A percentile compares a stretch with the other conserved stretches of the same genome.
Conservation (phyloP, 163 green algal species). For the Chlamydomonas reinhardtii region DNA sequence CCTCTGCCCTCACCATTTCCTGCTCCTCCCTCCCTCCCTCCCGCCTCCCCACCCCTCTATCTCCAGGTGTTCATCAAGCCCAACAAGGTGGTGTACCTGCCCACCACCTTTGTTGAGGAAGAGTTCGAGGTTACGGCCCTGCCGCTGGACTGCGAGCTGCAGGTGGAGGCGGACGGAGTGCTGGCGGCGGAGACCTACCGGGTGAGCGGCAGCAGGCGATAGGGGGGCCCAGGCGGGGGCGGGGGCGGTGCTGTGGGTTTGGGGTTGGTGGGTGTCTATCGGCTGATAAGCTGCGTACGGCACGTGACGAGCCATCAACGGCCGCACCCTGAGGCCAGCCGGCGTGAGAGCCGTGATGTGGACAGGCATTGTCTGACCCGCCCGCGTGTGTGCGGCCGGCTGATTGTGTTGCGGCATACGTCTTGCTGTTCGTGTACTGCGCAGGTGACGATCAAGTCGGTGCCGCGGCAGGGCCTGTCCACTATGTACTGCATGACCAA, state of each 20-base stretch:
- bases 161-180: conserved; percentile 53
- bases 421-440: too few relatives aligned
- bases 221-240: background rate
- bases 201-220: background rate
- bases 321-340: too few relatives aligned
- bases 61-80: conserved; percentile 57
- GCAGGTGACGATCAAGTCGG: conserved; percentile 58
- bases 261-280: too few relatives aligned
- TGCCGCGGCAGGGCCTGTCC: conserved; percentile 51
- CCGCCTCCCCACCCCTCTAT: background rate
- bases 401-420: too few relatives aligned
- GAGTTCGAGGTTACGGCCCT: conserved; percentile 47
- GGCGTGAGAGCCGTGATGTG: too few relatives aligned
- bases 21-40: background rate
- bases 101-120: conserved; percentile 64
- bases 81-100: conserved; percentile 63
- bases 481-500: conserved; percentile 69
- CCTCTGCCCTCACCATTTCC: too few relatives aligned
- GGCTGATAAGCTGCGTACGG: too few relatives aligned
- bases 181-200: conserved; percentile 12
- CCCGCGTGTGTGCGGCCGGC: too few relatives aligned
- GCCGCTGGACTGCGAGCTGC: conserved; percentile 58
- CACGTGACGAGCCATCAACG: too few relatives aligned
- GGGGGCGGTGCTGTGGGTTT: background rate
- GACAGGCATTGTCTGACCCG: too few relatives aligned